A percentile compares a stretch with the other conserved stretches of the same genome.
phyloP scores from a whole-genome alignment of 2,329 filamentous ascomycete genomes.

The Spiromastix sp. region DNA sequence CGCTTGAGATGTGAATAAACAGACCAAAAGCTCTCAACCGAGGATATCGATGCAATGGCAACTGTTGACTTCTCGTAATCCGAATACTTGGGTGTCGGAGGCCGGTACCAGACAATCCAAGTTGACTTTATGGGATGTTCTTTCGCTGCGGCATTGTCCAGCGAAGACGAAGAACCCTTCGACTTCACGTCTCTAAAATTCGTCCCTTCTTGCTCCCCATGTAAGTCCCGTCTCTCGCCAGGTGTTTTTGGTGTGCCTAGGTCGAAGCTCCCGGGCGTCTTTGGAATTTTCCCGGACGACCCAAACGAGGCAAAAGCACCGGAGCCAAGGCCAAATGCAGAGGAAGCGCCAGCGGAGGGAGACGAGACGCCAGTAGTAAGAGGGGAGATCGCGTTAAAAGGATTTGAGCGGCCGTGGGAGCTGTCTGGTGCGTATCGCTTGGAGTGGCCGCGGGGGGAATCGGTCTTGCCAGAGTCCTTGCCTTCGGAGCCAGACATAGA shows the following conservation, averaged over 20 bases:
- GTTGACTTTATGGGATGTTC: slow-evolving; percentile 64
- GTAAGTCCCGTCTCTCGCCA: slow-evolving; percentile 53
- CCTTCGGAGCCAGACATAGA: slow-evolving; percentile 55
- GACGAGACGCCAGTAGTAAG: slow-evolving; percentile 61
- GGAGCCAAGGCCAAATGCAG: slow-evolving; percentile 85
- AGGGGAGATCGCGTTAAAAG: slow-evolving; percentile 66
- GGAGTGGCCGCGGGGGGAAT: slow-evolving; percentile 52
- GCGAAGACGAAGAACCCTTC: slow-evolving; percentile 32
- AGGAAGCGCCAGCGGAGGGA: slow-evolving; percentile 66
- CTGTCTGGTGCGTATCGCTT: slow-evolving; percentile 66
- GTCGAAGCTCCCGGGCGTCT: slow-evolving; percentile 73
- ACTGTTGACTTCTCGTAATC: slow-evolving; percentile 97
- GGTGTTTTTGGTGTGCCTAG: slow-evolving; percentile 51
- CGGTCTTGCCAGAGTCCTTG: slow-evolving; percentile 46
- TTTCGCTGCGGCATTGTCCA: slow-evolving; percentile 23
- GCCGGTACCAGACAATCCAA: slow-evolving; percentile 97
- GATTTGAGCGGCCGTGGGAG: slow-evolving; percentile 64
- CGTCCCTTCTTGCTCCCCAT: slow-evolving; percentile 26
- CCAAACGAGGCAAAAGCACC: slow-evolving; percentile 97
- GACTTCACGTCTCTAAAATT: slow-evolving; percentile 22
- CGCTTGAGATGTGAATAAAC: slow-evolving; percentile 84
- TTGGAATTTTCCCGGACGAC: slow-evolving; percentile 69
- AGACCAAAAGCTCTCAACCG: slow-evolving; percentile 82
- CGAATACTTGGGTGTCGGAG: slow-evolving; percentile 91
- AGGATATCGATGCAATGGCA: slow-evolving; percentile 69